phyloP scores from a whole-genome alignment of 2,329 filamentous ascomycete species.

The Cladosporium sp. region DNA sequence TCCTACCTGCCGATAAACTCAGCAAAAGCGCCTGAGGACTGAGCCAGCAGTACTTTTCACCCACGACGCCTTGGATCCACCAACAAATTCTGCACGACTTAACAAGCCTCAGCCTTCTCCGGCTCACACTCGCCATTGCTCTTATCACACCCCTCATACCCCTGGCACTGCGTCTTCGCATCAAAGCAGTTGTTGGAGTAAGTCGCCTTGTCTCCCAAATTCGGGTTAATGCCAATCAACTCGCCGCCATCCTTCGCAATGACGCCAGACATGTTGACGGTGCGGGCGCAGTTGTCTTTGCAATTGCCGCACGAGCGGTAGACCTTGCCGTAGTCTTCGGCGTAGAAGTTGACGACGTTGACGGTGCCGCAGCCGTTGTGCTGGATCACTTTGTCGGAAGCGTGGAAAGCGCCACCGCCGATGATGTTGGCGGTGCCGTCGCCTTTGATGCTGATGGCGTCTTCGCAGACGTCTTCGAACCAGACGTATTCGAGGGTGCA shows the following conservation, averaged over 20 bases:
- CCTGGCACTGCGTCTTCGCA: slow-evolving; percentile 7
- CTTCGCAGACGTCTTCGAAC: slow-evolving; percentile 39
- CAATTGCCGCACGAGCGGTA: slow-evolving; percentile 8
- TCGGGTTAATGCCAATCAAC: slow-evolving; percentile 9
- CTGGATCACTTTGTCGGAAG: slow-evolving; percentile 11
- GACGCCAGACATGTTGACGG: slow-evolving; percentile 4
- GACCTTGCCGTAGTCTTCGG: slow-evolving; percentile 7
- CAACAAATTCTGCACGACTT: not conserved
- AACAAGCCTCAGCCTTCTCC: slow-evolving; percentile 3
- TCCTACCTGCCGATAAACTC: too few relatives aligned
- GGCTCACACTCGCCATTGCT: slow-evolving; percentile 5
- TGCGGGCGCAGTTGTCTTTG: slow-evolving; percentile 9
- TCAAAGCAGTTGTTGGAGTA: slow-evolving; percentile 8
- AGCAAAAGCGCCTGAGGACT: too few relatives aligned
- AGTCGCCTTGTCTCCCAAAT: slow-evolving; percentile 7
- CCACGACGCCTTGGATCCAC: too few relatives aligned
- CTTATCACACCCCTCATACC: slow-evolving; percentile 5
- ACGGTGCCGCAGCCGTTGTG: slow-evolving; percentile 20
- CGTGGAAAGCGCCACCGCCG: slow-evolving; percentile 30
- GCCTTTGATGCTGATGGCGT: slow-evolving; percentile 32
- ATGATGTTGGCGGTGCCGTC: slow-evolving; percentile 23
- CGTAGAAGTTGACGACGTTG: slow-evolving; percentile 10
- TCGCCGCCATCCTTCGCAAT: slow-evolving; percentile 3
- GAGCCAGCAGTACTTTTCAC: too few relatives aligned
- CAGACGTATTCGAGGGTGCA: slow-evolving; percentile 24